Conservation (phyloP, 257 asterid genomes). For the Ballota nigra region DNA sequence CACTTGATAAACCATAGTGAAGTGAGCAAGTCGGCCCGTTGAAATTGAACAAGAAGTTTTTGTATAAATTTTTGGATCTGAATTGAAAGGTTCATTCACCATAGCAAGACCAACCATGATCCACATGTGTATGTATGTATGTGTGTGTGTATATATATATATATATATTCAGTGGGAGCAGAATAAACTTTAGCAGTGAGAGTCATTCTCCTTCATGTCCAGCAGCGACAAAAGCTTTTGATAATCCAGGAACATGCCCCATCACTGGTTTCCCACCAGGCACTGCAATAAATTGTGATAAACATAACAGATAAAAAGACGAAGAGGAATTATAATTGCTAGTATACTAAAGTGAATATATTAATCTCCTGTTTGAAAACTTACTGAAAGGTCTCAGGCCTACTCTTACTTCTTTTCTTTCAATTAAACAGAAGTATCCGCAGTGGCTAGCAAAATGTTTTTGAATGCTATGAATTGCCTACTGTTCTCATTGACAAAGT, state of each 20-base stretch:
- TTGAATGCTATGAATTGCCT: too few relatives aligned
- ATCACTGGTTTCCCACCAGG: constrained; percentile 87
- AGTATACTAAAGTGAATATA: neutral
- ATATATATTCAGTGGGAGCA: neutral
- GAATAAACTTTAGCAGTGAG: constrained; percentile 51
- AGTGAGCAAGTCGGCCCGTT: neutral
- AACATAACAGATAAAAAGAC: constrained; percentile 13
- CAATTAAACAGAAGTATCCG: too few relatives aligned
- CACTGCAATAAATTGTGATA: constrained; percentile 42
- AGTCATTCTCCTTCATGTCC: constrained; percentile 99
- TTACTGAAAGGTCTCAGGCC: constrained; percentile 96
- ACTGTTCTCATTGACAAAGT: neutral
- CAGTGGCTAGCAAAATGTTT: too few relatives aligned
- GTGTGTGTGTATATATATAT: too few relatives aligned
- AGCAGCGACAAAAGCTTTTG: constrained; percentile 69
- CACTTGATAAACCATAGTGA: neutral
- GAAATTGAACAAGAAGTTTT: too few relatives aligned
- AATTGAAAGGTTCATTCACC: too few relatives aligned
- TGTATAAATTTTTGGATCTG: too few relatives aligned
- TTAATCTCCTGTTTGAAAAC: constrained; percentile 30
- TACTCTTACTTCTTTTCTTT: constrained; percentile 76
- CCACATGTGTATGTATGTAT: too few relatives aligned
- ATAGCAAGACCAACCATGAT: too few relatives aligned
- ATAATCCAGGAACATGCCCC: constrained; percentile 69
- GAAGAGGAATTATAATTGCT: neutral